Percentiles rank a stretch among this genome's conserved stretches.
phyloP scores from a whole-genome alignment of 2,329 filamentous ascomycete species.

The Aureobasidium sp. region DNA sequence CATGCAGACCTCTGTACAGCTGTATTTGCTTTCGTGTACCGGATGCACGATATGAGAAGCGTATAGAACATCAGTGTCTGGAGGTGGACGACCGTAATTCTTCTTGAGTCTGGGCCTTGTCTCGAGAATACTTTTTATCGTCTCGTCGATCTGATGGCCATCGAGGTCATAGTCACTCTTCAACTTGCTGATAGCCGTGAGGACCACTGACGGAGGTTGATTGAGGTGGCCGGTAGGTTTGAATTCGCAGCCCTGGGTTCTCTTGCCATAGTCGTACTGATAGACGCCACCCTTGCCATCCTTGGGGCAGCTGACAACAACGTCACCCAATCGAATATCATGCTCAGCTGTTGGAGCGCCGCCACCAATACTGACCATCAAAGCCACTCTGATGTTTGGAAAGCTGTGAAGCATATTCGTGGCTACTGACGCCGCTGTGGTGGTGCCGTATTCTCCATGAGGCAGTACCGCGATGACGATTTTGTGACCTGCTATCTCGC shows the following conservation, averaged over 20 bases:
- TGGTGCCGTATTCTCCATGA: slow-evolving; percentile 20
- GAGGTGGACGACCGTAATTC: slow-evolving; percentile 22
- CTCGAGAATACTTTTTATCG: slow-evolving; percentile 17
- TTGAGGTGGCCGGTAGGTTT: not conserved
- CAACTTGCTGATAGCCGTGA: not conserved
- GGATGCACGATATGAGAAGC: slow-evolving; percentile 17
- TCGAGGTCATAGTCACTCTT: not conserved
- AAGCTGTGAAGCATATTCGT: slow-evolving; percentile 18
- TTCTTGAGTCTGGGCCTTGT: slow-evolving; percentile 25
- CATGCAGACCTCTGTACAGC: too few species aligned
- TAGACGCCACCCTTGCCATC: slow-evolving; percentile 21
- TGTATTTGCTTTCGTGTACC: slow-evolving; percentile 9
- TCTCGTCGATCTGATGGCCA: not conserved
- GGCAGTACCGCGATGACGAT: slow-evolving; percentile 28
- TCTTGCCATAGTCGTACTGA: slow-evolving; percentile 24
- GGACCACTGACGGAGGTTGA: not conserved
- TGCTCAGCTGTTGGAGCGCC: slow-evolving; percentile 20
- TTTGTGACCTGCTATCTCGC: slow-evolving; percentile 29
- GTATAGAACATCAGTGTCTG: slow-evolving; percentile 28
- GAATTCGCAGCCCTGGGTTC: not conserved
- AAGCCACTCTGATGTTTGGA: slow-evolving; percentile 17
- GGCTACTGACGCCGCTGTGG: slow-evolving; percentile 21
- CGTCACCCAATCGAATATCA: slow-evolving; percentile 26
- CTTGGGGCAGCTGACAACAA: slow-evolving; percentile 24
- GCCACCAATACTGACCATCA: slow-evolving; percentile 24